Evolutionary conservation across 176 grass and related monocot species (phyloP), one percentile per base, ranked within the genome.

Genomic region (Areca catechu): DNA sequence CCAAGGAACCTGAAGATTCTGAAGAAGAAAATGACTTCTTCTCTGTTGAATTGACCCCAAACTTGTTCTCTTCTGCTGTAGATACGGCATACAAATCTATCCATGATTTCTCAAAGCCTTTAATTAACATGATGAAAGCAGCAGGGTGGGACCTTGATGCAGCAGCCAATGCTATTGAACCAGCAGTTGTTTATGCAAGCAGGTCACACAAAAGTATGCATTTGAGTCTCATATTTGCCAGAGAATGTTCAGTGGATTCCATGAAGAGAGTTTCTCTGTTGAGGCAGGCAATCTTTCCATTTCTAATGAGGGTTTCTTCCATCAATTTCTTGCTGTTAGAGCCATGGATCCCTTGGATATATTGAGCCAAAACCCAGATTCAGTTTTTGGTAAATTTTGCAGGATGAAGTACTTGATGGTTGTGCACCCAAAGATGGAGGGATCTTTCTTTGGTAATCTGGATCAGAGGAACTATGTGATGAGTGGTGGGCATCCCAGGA

Each of bases 51-150:
- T 64, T 98, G 68, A 98, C 93, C 24, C 93, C 93, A 53, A 85
- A 70, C 75, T 75, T 98, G 49, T 92, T 83, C 72, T 88, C 84
- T 57, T 85, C 79, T 61, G 75, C 87, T 71, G 93, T 85, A n/a
- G 87, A 98, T 67, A 76, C 62, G 3, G 69, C 81, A 24, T 92
- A 92, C 66, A 89, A 92, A 63, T 88, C 93, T 0, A 98, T 98
- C 68, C 93, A 98, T 77, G 87, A 92, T 65, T 88, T 98, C 24
- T 88, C 93, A 53, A 98, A 98, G 76, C 81, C 88, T 5, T 50
- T 98, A 54, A 98, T 98, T 78, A 92, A 98, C 65, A 98, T 92
- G 93, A 98, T 98, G 92, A 96, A 97, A 61, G 81, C 81, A 74
- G 86, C 86, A 37, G 81, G 78, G 3, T 97, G 87, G 93, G 93